Percentiles rank a stretch among this genome's conserved stretches.
phyloP scores from a whole-genome alignment of 176 grass and related monocot genomes.

The Areca catechu region DNA sequence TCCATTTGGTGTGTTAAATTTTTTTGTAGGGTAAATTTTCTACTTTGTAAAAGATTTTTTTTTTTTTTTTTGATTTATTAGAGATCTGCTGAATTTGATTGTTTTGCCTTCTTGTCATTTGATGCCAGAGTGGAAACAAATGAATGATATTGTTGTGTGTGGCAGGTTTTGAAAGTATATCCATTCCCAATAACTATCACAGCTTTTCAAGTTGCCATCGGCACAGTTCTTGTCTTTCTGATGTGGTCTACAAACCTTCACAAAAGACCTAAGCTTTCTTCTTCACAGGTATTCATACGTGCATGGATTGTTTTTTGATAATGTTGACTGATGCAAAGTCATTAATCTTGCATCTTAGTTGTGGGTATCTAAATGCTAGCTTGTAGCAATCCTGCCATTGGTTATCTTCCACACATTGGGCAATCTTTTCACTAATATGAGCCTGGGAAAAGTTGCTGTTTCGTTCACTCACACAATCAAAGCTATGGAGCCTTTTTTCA shows the following conservation, averaged over 20 bases:
- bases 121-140: neutral
- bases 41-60: too few relatives aligned
- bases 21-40: too few relatives aligned
- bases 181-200: conserved; percentile 80
- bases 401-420: conserved; percentile 76
- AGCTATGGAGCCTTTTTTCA: conserved; percentile 74
- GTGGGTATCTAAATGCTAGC: conserved; percentile 29
- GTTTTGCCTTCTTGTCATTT: neutral
- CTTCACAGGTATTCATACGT: conserved; percentile 34
- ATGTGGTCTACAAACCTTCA: conserved; percentile 67
- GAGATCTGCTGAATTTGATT: neutral
- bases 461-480: conserved; percentile 97
- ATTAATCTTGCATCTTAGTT: conserved; percentile 2
- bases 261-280: conserved; percentile 63
- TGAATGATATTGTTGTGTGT: neutral
- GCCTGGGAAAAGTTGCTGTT: conserved; percentile 78
- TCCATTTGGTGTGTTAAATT: too few relatives aligned
- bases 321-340: too few relatives aligned
- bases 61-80: too few relatives aligned
- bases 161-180: conserved; percentile 69
- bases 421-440: conserved; percentile 86
- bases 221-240: conserved; percentile 42
- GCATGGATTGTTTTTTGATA: too few relatives aligned
- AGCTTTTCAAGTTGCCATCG: conserved; percentile 58
- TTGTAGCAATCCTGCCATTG: conserved; percentile 64